Percentiles rank a stretch among this genome's conserved stretches.
Evolutionary conservation across 306 rosid species (phyloP).

Genomic region (Ceratonia siliqua): DNA sequence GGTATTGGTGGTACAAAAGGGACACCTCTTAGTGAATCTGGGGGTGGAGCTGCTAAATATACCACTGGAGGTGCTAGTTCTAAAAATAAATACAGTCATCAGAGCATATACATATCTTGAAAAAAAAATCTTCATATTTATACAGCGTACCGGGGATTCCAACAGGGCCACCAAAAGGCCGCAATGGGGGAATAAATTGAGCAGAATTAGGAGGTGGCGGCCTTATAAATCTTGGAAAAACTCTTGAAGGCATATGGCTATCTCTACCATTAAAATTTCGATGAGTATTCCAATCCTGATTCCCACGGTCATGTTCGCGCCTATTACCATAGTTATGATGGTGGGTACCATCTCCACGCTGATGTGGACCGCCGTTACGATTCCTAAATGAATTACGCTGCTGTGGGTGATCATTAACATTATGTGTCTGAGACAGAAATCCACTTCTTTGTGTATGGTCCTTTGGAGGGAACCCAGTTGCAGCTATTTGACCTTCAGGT

Average conservation of each 20-base stretch:
- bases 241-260: constrained; percentile 58
- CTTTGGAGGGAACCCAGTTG: constrained; percentile 41
- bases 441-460: constrained; percentile 58
- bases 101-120: constrained; percentile 23
- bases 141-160: constrained; percentile 59
- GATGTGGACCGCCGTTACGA: constrained; percentile 68
- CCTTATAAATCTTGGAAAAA: constrained; percentile 48
- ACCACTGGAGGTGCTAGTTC: constrained; percentile 58
- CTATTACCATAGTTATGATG: constrained; percentile 64
- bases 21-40: constrained; percentile 56
- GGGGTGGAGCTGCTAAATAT: constrained; percentile 50
- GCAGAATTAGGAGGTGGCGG: constrained; percentile 53
- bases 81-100: constrained; percentile 41
- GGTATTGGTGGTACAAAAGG: constrained; percentile 53
- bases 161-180: constrained; percentile 54
- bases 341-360: constrained; percentile 69
- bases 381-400: constrained; percentile 55
- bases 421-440: constrained; percentile 52
- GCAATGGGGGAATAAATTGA: constrained; percentile 45
- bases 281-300: constrained; percentile 72
- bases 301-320: constrained; percentile 80
- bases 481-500: constrained; percentile 44
- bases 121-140: constrained; percentile 17
- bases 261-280: constrained; percentile 66
- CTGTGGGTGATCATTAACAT: constrained; percentile 54